Conservation (phyloP, 2,329 filamentous ascomycete species). For the Beauveria scarabaeidicola region DNA sequence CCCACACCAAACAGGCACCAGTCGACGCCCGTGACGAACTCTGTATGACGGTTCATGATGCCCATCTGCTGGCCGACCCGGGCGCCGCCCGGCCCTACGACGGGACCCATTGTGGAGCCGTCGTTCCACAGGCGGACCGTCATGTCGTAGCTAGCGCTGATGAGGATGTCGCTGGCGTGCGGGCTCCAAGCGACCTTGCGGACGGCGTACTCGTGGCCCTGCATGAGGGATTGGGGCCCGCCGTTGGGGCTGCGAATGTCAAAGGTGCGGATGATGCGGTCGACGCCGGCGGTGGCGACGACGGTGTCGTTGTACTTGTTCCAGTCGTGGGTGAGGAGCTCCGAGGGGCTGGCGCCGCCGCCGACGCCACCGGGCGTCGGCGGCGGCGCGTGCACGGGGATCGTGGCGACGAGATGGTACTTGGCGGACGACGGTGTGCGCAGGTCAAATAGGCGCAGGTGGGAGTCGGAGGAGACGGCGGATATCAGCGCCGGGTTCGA, state of each 20-base stretch:
- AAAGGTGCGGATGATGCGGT: conserved; percentile 79
- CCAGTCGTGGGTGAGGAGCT: conserved; percentile 95
- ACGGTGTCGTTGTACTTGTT: conserved; percentile 90
- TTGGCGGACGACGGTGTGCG: conserved; percentile 76
- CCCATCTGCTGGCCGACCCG: conserved; percentile 64
- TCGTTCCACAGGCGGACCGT: conserved; percentile 92
- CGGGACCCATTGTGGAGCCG: conserved; percentile 36
- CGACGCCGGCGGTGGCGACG: conserved; percentile 82
- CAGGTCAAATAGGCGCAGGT: conserved; percentile 85
- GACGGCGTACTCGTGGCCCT: conserved; percentile 87
- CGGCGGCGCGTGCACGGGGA: conserved; percentile 67
- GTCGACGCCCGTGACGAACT: conserved; percentile 93
- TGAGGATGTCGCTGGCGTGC: conserved; percentile 78
- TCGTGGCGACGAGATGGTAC: conserved; percentile 75
- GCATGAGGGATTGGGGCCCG: conserved; percentile 65
- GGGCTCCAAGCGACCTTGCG: conserved; percentile 84
- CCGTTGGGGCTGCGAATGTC: conserved; percentile 71
- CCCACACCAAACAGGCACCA: conserved; percentile 96
- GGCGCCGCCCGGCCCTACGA: conserved; percentile 25
- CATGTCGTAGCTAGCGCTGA: conserved; percentile 96
- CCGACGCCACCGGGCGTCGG: conserved; percentile 23
- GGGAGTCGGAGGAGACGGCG: conserved; percentile 80
- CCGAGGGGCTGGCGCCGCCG: conserved; percentile 42
- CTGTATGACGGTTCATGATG: conserved; percentile 85
- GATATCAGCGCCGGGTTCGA: conserved; percentile 80